Evolutionary conservation across 1,284 basidiomycete genomes (phyloP), one percentile per base, ranked within the genome.

Genomic region (Mycena citricolor): DNA sequence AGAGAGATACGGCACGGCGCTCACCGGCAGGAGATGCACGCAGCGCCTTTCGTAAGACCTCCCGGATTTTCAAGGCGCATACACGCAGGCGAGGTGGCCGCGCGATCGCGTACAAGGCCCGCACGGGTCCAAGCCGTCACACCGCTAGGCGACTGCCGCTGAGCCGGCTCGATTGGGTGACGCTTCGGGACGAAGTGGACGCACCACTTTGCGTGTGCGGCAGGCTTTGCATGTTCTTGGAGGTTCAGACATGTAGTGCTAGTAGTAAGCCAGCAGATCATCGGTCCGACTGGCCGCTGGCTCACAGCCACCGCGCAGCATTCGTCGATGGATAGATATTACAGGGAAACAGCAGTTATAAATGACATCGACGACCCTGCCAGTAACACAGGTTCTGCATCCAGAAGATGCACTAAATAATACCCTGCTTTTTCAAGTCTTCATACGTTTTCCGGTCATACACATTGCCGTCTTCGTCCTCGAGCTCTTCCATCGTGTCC

Each of bases 401-500:
- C 19, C n/a, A 35, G 20, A 42, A 46, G 39, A 42, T 11, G 39
- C 20, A 49, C 68, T 68, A 91, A 48, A 94, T 90, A 37, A 94
- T 69, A 47, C 90, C 91, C 62, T 94, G 91, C 66, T 92, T 90
- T 72, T 93, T 93, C 52, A 94, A 71, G 58, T 94, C 90, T 57
- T 92, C 90, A 58, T 91, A 94, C 11, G 90, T 93, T 71, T 92
- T 90, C 54, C 83, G 79, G 61, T 88, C 88, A 66, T 94, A 94
- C 44, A 97, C 94, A 57, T 98, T 97, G 12, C 94, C 94, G 60
- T 97, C 94, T 25, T 92, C 90, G 63, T 98, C 94, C 64, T 98
- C 94, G 22, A 97, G 77, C 66, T 98, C 94, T 64, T 97, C 94
- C 77, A 94, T 94, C 20, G 89, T 90, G 65, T 97, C 92, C 57